Evolutionary conservation across 768 basidiomycete genomes (phyloP).

Genomic region (Coprinellus micaceus): DNA sequence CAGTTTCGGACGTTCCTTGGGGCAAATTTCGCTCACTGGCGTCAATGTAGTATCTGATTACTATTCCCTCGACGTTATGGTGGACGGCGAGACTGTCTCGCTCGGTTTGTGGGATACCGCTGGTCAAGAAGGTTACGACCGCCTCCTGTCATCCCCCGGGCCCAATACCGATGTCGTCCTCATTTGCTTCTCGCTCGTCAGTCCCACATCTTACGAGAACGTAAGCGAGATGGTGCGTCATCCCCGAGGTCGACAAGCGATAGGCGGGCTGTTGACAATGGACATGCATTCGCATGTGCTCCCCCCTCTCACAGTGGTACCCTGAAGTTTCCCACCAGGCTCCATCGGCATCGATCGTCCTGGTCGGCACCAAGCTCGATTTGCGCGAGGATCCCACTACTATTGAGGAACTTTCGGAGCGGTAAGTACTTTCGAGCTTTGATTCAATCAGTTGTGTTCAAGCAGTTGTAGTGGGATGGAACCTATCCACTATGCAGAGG

Average conservation of each 20-base stretch:
- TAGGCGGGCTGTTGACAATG: too few species aligned
- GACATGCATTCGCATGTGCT: too few species aligned
- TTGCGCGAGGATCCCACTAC: slow-evolving; percentile 92
- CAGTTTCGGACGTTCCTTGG: slow-evolving; percentile 6
- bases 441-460: slow-evolving; percentile 7
- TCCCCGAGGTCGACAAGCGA: too few species aligned
- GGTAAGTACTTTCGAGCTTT: slow-evolving; percentile 40
- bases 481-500: slow-evolving; percentile 90
- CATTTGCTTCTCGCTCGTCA: slow-evolving; percentile 98
- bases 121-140: slow-evolving; percentile 98
- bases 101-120: slow-evolving; percentile 99
- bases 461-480: slow-evolving; percentile 70
- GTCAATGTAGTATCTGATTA: slow-evolving; percentile 86
- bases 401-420: slow-evolving; percentile 88
- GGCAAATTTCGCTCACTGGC: slow-evolving; percentile 4
- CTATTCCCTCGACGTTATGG: slow-evolving; percentile 98
- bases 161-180: slow-evolving; percentile 99
- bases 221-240: slow-evolving; percentile 87
- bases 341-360: slow-evolving; percentile 86
- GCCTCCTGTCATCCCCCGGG: slow-evolving; percentile 95
- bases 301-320: slow-evolving; percentile 63
- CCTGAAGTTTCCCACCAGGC: slow-evolving; percentile 98
- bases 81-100: slow-evolving; percentile 97
- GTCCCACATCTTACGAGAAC: slow-evolving; percentile 97
- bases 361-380: slow-evolving; percentile 97